Evolutionary conservation across 2,329 filamentous ascomycete species (phyloP).

Genomic region (Elsinoe necatrix): DNA sequence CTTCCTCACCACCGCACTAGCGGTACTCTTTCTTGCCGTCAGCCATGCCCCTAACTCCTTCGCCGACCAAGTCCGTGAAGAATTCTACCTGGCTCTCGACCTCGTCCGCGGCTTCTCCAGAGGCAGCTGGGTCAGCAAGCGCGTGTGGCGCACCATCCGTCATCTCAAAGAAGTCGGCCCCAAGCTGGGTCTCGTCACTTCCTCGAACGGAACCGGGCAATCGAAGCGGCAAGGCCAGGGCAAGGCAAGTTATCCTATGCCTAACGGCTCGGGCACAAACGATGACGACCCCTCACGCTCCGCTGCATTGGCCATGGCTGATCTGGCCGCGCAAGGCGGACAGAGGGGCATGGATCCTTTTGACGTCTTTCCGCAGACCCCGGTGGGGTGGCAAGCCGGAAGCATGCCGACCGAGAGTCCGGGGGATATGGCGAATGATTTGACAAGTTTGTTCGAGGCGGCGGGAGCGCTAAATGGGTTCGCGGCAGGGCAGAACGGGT

Average conservation of each 20-base stretch:
- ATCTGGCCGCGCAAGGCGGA: conserved; percentile 48
- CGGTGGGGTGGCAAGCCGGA: conserved; percentile 22
- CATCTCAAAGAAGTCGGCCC: conserved; percentile 65
- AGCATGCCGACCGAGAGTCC: conserved; percentile 44
- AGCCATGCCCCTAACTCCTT: conserved; percentile 67
- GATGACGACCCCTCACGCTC: conserved; percentile 49
- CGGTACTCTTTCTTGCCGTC: conserved; percentile 67
- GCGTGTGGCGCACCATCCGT: conserved; percentile 64
- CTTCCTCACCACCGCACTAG: conserved; percentile 65
- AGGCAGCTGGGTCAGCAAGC: conserved; percentile 62
- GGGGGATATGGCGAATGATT: conserved; percentile 54
- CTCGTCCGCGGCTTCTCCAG: conserved; percentile 64
- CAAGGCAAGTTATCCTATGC: neutral
- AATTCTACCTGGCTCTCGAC: conserved; percentile 72
- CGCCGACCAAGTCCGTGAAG: conserved; percentile 57
- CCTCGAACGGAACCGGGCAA: conserved; percentile 21
- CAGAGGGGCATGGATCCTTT: conserved; percentile 22
- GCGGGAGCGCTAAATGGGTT: conserved; percentile 43
- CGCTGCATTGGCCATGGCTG: conserved; percentile 58
- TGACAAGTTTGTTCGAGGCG: conserved; percentile 56
- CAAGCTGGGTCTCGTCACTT: conserved; percentile 52
- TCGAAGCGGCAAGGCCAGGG: neutral
- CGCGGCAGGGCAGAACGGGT: conserved; percentile 1
- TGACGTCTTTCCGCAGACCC: conserved; percentile 21
- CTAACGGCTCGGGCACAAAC: neutral